These are phyloP conservation scores for Trichoderma simmonsii DNA, from an alignment of 2,329 filamentous ascomycete genomes.

Conservation along the genomic window DNA sequence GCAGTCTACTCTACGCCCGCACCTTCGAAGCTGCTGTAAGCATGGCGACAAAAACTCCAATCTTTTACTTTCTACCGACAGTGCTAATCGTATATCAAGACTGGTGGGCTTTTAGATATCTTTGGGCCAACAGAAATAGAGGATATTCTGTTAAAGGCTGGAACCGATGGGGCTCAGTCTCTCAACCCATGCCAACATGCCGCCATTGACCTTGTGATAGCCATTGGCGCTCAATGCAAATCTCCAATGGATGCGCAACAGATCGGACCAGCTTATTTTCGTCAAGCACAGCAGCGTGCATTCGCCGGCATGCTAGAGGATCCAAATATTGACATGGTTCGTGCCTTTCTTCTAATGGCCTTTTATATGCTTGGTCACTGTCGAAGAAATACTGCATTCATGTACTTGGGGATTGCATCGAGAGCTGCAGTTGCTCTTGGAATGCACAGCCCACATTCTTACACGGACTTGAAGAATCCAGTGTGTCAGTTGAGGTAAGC, in stretches of 20 bases:
- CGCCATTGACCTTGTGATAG: conserved; percentile 43
- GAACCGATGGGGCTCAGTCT: conserved; percentile 13
- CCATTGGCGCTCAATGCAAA: conserved; percentile 50
- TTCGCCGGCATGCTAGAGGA: conserved; percentile 52
- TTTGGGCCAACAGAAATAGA: conserved; percentile 32
- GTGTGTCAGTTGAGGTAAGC: conserved; percentile 24
- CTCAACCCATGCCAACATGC: conserved; percentile 17
- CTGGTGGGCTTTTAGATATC: conserved; percentile 34
- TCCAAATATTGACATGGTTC: conserved; percentile 51
- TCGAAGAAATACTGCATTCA: conserved; percentile 58
- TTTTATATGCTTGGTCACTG: conserved; percentile 60
- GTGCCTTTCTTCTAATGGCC: conserved; percentile 53
- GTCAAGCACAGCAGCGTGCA: conserved; percentile 44
- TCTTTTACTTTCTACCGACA: neutral
- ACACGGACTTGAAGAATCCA: conserved; percentile 23
- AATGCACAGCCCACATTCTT: conserved; percentile 43
- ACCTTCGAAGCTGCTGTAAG: conserved; percentile 25
- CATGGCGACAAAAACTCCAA: neutral
- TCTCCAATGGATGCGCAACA: conserved; percentile 29
- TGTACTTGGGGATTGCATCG: conserved; percentile 60
- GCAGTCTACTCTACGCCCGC: conserved; percentile 19
- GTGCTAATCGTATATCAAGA: conserved; percentile 24
- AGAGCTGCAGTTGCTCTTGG: conserved; percentile 57
- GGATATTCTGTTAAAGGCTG: conserved; percentile 20
- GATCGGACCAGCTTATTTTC: conserved; percentile 41